phyloP scores from a whole-genome alignment of 2,329 filamentous ascomycete species.

The Ophiostoma himal-ulmi region DNA sequence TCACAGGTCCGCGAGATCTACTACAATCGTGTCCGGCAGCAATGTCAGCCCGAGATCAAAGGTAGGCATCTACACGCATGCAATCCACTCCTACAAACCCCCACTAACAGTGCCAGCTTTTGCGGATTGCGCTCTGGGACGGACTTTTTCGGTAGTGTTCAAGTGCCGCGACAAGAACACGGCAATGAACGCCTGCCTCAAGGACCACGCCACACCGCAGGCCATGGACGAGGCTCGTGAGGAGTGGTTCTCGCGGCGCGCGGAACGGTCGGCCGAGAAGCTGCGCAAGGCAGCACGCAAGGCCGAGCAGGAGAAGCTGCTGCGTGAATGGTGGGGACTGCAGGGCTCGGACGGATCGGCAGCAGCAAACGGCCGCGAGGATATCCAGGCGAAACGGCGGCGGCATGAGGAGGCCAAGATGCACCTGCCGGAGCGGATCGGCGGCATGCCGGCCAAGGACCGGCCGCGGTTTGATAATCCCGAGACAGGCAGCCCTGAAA shows the following conservation, averaged over 20 bases:
- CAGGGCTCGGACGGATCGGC: slow-evolving; percentile 37
- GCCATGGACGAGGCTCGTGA: slow-evolving; percentile 84
- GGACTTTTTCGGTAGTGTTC: slow-evolving; percentile 84
- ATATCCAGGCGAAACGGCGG: slow-evolving; percentile 41
- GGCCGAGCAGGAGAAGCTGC: slow-evolving; percentile 58
- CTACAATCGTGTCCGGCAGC: slow-evolving; percentile 67
- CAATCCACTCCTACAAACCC: neutral
- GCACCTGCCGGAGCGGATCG: slow-evolving; percentile 49
- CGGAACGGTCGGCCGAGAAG: slow-evolving; percentile 62
- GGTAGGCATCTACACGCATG: slow-evolving; percentile 41
- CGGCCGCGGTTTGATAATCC: slow-evolving; percentile 29
- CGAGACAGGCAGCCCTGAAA: neutral
- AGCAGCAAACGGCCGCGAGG: slow-evolving; percentile 49
- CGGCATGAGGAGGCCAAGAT: slow-evolving; percentile 50
- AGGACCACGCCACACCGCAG: slow-evolving; percentile 71
- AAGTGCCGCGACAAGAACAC: slow-evolving; percentile 73
- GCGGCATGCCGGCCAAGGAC: slow-evolving; percentile 45
- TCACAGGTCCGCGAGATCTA: slow-evolving; percentile 74
- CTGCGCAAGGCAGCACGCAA: slow-evolving; percentile 58
- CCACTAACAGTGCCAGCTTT: slow-evolving; percentile 58
- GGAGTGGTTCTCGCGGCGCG: slow-evolving; percentile 81
- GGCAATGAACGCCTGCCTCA: slow-evolving; percentile 92
- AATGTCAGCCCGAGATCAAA: slow-evolving; percentile 74
- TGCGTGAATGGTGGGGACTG: slow-evolving; percentile 63
- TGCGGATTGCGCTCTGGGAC: slow-evolving; percentile 78